These are phyloP conservation scores for Saturnispora quitensis DNA, from an alignment of 805 yeast species.

Conservation along the genomic window DNA sequence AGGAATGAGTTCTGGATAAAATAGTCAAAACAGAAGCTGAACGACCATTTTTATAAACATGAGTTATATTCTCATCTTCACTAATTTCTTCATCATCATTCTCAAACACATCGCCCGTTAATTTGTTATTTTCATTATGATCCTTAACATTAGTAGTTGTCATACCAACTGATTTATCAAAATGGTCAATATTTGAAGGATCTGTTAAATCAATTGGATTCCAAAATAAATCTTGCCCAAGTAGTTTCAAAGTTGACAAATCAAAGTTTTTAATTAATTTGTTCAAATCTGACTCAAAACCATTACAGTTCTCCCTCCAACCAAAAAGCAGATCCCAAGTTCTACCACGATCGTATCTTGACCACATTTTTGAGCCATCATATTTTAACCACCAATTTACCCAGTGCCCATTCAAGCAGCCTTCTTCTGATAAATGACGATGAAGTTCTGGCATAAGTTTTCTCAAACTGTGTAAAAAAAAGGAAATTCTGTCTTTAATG, in stretches of 20 bases:
- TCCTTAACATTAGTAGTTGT: neutral
- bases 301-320: constrained; percentile 42
- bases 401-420: constrained; percentile 76
- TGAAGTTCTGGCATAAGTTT: constrained; percentile 67
- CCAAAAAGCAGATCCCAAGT: constrained; percentile 85
- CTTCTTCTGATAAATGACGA: constrained; percentile 71
- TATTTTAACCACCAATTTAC: constrained; percentile 91
- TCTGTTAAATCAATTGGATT: constrained; percentile 30
- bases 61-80: constrained; percentile 1
- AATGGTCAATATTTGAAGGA: constrained; percentile 1
- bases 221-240: constrained; percentile 63
- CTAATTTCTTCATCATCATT: constrained; percentile 4
- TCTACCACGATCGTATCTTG: constrained; percentile 72
- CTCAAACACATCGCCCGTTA: constrained; percentile 1
- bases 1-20: constrained; percentile 16
- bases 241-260: constrained; percentile 18
- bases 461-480: constrained; percentile 56
- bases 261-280: constrained; percentile 15
- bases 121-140: neutral
- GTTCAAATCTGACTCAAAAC: constrained; percentile 20
- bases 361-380: constrained; percentile 80
- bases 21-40: constrained; percentile 27
- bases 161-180: neutral
- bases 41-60: constrained; percentile 14
- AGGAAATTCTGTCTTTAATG: constrained; percentile 55